These are phyloP conservation scores for Manihot esculenta DNA, from an alignment of 441 rosid genomes.

Conservation along the genomic window DNA sequence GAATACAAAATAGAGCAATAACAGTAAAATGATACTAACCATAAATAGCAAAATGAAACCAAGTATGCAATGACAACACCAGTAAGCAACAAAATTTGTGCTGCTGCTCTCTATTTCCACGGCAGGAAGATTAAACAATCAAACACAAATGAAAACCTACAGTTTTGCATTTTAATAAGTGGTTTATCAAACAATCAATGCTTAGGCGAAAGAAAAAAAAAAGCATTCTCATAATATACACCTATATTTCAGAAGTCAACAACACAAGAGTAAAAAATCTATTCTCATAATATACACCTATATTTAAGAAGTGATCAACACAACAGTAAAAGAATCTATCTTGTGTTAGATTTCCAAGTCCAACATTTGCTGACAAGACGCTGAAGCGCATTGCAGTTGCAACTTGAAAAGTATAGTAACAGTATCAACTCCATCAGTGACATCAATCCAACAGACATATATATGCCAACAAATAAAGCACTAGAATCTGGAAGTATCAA, in stretches of 20 bases:
- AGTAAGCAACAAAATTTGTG: not conserved
- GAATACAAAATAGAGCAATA: not conserved
- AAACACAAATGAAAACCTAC: not conserved
- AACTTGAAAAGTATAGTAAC: slow-evolving; percentile 1
- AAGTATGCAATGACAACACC: not conserved
- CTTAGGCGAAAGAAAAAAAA: not conserved
- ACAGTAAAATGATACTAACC: not conserved
- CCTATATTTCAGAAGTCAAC: not conserved
- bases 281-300: not conserved
- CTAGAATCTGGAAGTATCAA: not conserved
- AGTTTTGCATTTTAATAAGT: not conserved
- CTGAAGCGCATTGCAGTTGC: not conserved
- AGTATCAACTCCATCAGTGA: not conserved
- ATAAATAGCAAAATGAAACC: not conserved
- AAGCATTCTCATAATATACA: not conserved
- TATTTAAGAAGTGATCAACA: not conserved
- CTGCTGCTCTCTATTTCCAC: not conserved
- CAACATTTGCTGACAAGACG: not conserved
- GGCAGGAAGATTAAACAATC: slow-evolving; percentile 5
- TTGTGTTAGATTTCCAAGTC: not conserved
- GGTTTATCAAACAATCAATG: not conserved
- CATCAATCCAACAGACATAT: slow-evolving; percentile 7
- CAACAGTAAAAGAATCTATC: not conserved
- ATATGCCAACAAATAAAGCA: slow-evolving; percentile 5
- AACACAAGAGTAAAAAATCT: not conserved